Evolutionary conservation across 208 protist genomes (phyloP), one percentile per base, ranked within the genome.

Genomic region (Lotmaria passim): DNA sequence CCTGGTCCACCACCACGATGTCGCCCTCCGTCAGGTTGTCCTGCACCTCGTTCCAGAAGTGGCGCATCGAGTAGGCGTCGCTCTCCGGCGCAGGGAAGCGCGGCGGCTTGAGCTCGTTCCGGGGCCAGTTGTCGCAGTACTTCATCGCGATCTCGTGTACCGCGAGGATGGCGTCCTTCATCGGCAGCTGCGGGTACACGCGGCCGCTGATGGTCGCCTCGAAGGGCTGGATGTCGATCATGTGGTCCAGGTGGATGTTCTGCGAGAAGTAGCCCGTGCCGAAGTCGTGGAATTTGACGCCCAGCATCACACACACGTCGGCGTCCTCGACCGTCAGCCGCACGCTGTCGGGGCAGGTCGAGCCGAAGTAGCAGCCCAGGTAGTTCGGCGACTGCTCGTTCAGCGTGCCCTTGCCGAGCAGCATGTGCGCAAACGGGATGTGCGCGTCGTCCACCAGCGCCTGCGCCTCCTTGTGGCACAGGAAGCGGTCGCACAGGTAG

Each of bases 211-310:
- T 66, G 31, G 56, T 68, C 47, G 69, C 60, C 38, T 66, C 50
- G 65, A 83, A 89, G 38, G 83, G 83, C 65, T 83, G 73, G 15
- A 89, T 69, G 43, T 85, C 76, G 53, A 89, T 85, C 55, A 60
- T 52, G 55, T 65, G 82, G 31, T 56, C 46, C 19, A 51, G 38
- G 66, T 81, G 51, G 59, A 89, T 80, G 44, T 85, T 85, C 26
- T 85, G 79, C 3, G 60, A 55, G 68, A 85, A 85, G 46, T 47
- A 36, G 36, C 53, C 39, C 15, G 75, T 83, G 47, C 78, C 81
- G 50, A 53, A 65, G 58, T 89, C 83, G 19, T 64, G 64, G 28
- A 89, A 59, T 52, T 78, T 39, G 8, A 85, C 78, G 23, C 83
- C 83, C 28, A 82, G 43, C 19, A 72, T 70, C 26, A 89, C 79